Evolutionary conservation across 768 basidiomycete genomes (phyloP).

Genomic region (Tylopilus vinaceipallidus): DNA sequence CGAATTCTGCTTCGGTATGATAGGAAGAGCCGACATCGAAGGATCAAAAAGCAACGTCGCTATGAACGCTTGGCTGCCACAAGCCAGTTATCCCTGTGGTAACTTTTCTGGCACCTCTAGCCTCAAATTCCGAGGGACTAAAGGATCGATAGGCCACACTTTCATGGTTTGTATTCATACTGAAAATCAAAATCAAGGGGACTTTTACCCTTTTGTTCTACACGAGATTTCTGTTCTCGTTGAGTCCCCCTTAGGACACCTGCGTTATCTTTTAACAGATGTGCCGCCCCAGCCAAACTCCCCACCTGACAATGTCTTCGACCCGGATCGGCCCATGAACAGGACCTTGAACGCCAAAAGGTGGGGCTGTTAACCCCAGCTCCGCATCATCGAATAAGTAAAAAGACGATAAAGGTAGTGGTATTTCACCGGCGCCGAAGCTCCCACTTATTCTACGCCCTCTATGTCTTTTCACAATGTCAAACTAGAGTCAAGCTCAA

Average conservation of each 20-base stretch:
- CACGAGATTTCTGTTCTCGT: slow-evolving; percentile 78
- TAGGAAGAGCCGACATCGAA: slow-evolving; percentile 82
- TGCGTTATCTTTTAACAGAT: slow-evolving; percentile 80
- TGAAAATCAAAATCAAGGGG: slow-evolving; percentile 80
- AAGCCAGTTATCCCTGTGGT: slow-evolving; percentile 81
- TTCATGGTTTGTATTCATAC: slow-evolving; percentile 80
- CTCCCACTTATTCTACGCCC: slow-evolving; percentile 83
- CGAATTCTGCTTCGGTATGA: slow-evolving; percentile 79
- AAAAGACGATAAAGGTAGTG: slow-evolving; percentile 80
- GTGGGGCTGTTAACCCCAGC: slow-evolving; percentile 66
- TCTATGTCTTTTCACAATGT: slow-evolving; percentile 82
- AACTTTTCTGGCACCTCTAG: slow-evolving; percentile 80
- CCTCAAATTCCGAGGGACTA: slow-evolving; percentile 76
- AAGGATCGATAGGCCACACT: slow-evolving; percentile 84
- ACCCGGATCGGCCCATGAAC: slow-evolving; percentile 62
- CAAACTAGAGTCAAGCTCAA: slow-evolving; percentile 87
- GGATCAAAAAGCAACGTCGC: slow-evolving; percentile 82
- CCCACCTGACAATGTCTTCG: slow-evolving; percentile 78
- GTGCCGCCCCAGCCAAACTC: slow-evolving; percentile 82
- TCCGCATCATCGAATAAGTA: slow-evolving; percentile 78
- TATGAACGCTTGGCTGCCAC: slow-evolving; percentile 83
- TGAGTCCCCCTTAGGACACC: slow-evolving; percentile 80
- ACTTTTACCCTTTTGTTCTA: slow-evolving; percentile 40
- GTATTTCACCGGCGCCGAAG: slow-evolving; percentile 72
- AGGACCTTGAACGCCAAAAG: slow-evolving; percentile 72